These are phyloP conservation scores for Polytrichum commune DNA, from an alignment of 225 moss, liverwort and hornwort species.

Conservation along the genomic window DNA sequence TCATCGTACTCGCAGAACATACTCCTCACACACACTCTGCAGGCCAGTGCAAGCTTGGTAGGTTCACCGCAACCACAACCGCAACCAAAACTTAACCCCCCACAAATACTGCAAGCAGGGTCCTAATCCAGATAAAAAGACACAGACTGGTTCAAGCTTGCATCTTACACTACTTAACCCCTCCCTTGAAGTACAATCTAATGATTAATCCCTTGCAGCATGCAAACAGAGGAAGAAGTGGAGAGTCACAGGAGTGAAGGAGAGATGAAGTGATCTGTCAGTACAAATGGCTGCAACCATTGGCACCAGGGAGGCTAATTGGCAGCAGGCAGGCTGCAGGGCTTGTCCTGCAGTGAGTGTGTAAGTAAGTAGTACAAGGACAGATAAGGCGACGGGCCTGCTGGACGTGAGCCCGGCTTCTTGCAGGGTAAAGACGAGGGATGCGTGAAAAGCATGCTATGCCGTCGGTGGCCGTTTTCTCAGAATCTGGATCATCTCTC, in stretches of 20 bases:
- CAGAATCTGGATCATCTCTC: slow-evolving; percentile 41
- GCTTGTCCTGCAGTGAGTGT: neutral
- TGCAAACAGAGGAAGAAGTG: no score
- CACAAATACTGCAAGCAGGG: no score
- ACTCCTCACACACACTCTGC: no score
- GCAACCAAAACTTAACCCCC: no score
- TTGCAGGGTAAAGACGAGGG: neutral
- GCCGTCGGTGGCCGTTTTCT: slow-evolving; percentile 54
- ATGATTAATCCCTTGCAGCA: no score
- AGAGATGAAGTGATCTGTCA: neutral
- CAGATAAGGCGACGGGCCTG: neutral
- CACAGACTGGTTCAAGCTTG: no score
- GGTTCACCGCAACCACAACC: no score
- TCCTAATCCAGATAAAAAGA: no score
- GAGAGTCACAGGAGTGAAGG: neutral
- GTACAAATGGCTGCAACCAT: neutral
- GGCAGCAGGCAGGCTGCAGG: neutral
- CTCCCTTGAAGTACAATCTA: no score
- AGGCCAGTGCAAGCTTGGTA: no score
- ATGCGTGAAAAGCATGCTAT: slow-evolving; percentile 41
- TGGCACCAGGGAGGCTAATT: neutral
- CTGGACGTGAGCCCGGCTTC: neutral
- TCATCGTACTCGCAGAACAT: no score
- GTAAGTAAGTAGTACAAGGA: neutral
- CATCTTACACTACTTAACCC: no score